Conservation (phyloP, 768 basidiomycete genomes). For the Gymnopilus junonius region DNA sequence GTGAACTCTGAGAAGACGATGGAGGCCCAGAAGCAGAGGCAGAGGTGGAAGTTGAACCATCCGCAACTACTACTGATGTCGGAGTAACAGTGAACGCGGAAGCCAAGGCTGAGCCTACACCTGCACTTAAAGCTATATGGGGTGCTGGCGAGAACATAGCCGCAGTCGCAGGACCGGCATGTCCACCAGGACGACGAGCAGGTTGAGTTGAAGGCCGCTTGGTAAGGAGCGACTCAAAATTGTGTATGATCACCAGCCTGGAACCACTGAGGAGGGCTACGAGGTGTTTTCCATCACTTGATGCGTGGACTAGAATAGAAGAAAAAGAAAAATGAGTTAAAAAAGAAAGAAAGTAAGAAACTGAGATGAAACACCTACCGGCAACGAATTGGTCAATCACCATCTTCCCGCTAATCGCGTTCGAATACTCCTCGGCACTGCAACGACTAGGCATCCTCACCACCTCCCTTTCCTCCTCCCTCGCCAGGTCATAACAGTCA, state of each 20-base stretch:
- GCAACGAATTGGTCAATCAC: constrained; percentile 50
- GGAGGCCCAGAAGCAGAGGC: neutral
- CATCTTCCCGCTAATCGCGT: neutral
- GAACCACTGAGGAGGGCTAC: constrained; percentile 42
- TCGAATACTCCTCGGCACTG: constrained; percentile 12
- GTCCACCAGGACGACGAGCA: neutral
- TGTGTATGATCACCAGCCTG: constrained; percentile 43
- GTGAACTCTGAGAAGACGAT: neutral
- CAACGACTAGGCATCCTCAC: constrained; percentile 17
- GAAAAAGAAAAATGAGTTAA: neutral
- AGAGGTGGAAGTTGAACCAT: neutral
- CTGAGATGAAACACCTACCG: constrained; percentile 35
- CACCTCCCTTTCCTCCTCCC: constrained; percentile 11
- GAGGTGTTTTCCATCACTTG: constrained; percentile 52
- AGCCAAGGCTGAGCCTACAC: neutral
- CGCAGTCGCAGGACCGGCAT: neutral
- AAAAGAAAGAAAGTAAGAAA: neutral
- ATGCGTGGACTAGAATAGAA: constrained; percentile 44
- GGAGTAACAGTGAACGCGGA: neutral
- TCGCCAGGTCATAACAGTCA: constrained; percentile 12
- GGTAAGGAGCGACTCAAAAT: constrained; percentile 43
- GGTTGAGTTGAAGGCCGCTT: constrained; percentile 14
- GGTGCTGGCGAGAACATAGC: neutral
- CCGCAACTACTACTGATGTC: neutral
- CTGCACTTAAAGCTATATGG: no score